A percentile compares a stretch with the other conserved stretches of the same genome.
Evolutionary conservation across 345 rosid species (phyloP).

Genomic region (Cardamine resedifolia): DNA sequence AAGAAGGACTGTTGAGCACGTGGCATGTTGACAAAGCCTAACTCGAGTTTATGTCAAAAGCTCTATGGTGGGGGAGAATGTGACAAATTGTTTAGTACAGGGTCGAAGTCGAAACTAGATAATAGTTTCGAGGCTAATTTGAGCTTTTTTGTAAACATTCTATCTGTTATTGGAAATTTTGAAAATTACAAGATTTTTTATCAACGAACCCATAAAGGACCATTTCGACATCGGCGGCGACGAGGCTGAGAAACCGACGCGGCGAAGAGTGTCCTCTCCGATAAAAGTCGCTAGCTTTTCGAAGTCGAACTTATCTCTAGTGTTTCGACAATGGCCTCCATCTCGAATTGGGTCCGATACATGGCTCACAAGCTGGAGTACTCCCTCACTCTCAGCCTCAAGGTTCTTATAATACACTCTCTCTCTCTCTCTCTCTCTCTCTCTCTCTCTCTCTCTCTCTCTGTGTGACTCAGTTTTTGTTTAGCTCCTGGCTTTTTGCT

Average conservation of each 20-base stretch:
- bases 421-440: background rate
- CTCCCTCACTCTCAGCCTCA: conserved; percentile 58
- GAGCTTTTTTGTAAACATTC: background rate
- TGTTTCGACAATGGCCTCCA: conserved; percentile 54
- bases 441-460: no score
- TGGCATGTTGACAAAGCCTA: conserved; percentile 30
- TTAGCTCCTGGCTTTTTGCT: background rate
- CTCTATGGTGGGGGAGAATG: background rate
- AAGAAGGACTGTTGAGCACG: conserved; percentile 25
- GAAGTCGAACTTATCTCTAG: background rate
- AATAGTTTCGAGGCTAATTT: conserved; percentile 13
- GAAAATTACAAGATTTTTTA: conserved; percentile 23
- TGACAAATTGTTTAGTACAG: background rate
- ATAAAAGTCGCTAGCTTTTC: background rate
- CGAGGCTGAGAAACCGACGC: conserved; percentile 32
- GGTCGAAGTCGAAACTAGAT: background rate
- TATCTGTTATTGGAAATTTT: background rate
- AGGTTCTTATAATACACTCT: conserved; percentile 39
- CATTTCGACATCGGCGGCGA: conserved; percentile 32
- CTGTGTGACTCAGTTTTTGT: background rate
- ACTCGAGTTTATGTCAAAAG: background rate
- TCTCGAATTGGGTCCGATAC: conserved; percentile 77
- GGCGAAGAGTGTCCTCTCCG: conserved; percentile 15
- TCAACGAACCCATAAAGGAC: conserved; percentile 3
- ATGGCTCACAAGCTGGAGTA: conserved; percentile 67